phyloP scores from a whole-genome alignment of 164 flowering plant genomes.

The Magnolia kwangsiensis region DNA sequence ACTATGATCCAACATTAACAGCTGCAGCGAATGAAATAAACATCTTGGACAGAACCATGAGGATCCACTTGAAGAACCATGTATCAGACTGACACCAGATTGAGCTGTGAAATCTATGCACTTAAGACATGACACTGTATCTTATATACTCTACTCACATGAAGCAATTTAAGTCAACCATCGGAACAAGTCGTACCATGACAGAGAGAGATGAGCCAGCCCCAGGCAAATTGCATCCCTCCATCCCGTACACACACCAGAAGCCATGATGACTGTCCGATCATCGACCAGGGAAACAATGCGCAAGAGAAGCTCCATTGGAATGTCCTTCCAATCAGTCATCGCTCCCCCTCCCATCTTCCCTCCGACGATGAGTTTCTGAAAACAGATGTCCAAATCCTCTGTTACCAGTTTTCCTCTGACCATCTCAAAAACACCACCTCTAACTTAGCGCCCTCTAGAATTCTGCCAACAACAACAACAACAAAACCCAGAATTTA shows the following conservation, averaged over 20 bases:
- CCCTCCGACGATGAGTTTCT: slow-evolving; percentile 50
- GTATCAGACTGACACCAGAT: no score
- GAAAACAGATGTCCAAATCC: slow-evolving; percentile 57
- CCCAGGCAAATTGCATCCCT: slow-evolving; percentile 83
- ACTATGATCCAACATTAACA: no score
- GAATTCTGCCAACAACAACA: slow-evolving; percentile 1
- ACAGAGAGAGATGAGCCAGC: slow-evolving; percentile 65
- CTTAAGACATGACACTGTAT: background rate
- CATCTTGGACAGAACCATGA: background rate
- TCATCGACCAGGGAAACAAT: slow-evolving; percentile 80
- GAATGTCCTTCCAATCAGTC: slow-evolving; percentile 91
- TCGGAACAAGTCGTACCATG: slow-evolving; percentile 51
- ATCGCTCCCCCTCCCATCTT: slow-evolving; percentile 40
- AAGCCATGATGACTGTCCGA: slow-evolving; percentile 66
- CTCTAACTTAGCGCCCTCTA: background rate
- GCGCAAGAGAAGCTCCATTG: slow-evolving; percentile 85
- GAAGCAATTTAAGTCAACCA: background rate
- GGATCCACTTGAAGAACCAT: background rate
- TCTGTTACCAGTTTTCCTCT: slow-evolving; percentile 26
- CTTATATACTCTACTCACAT: background rate
- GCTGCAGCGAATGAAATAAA: background rate
- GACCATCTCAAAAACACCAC: slow-evolving; percentile 26
- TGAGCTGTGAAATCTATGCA: no score
- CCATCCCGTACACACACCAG: slow-evolving; percentile 96
- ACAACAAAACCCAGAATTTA: background rate